These are phyloP conservation scores for Leccinum pachyderme DNA, from an alignment of 1,284 basidiomycete species.

Conservation along the genomic window DNA sequence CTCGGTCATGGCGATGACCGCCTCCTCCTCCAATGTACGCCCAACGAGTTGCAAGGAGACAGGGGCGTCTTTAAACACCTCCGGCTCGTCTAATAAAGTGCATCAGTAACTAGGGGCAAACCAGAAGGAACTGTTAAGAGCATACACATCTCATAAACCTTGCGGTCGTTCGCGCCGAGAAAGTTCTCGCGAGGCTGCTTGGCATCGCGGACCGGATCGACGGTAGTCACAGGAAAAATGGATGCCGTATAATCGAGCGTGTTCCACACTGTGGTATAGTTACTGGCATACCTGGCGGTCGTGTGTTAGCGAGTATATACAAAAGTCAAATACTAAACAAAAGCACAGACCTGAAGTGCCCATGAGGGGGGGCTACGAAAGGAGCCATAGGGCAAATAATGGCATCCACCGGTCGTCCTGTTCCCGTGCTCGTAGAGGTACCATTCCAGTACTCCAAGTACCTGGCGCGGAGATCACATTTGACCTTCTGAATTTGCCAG, in stretches of 20 bases:
- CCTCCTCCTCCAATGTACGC: conserved; percentile 70
- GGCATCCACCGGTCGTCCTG: conserved; percentile 63
- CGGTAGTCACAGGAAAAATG: conserved; percentile 66
- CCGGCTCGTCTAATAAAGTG: conserved; percentile 51
- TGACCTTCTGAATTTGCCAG: conserved; percentile 55
- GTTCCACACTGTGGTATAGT: conserved; percentile 69
- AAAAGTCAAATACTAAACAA: neutral
- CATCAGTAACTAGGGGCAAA: conserved; percentile 2
- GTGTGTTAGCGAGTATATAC: neutral
- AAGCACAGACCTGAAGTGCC: conserved; percentile 43
- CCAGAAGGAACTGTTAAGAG: neutral
- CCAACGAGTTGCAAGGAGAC: conserved; percentile 70
- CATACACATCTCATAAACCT: conserved; percentile 57
- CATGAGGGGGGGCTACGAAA: conserved; percentile 55
- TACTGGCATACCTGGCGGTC: conserved; percentile 35
- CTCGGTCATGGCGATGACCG: conserved; percentile 60
- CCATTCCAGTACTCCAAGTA: conserved; percentile 60
- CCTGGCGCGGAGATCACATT: conserved; percentile 42
- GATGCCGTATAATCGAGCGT: conserved; percentile 64
- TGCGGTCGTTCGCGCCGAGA: conserved; percentile 46
- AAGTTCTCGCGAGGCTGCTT: conserved; percentile 44
- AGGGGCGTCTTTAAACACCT: conserved; percentile 57
- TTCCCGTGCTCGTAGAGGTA: conserved; percentile 47
- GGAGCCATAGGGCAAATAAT: conserved; percentile 58
- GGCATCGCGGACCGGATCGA: conserved; percentile 49